Evolutionary conservation across 257 asterid species (phyloP).

Genomic region (Mitragyna speciosa): DNA sequence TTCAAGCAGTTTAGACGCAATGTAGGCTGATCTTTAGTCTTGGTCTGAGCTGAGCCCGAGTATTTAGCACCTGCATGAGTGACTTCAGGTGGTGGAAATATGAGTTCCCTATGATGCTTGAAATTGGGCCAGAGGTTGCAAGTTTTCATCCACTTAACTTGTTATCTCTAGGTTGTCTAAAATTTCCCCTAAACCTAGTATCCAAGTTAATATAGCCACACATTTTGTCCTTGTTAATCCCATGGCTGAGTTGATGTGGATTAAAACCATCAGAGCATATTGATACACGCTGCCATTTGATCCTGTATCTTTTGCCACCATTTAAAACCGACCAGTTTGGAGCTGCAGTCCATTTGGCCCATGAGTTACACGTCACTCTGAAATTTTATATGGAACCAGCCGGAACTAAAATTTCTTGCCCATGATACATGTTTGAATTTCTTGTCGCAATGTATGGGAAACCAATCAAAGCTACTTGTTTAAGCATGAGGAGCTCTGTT

Average conservation of each 20-base stretch:
- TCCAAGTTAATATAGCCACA: not conserved
- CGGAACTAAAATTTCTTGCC: not conserved
- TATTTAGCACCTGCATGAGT: too few relatives aligned
- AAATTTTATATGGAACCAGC: not conserved
- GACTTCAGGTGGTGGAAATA: too few relatives aligned
- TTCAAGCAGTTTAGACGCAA: too few relatives aligned
- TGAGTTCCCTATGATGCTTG: too few relatives aligned
- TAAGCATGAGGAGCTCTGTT: not conserved
- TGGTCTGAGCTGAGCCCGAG: too few relatives aligned
- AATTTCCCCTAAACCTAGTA: not conserved
- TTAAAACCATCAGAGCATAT: not conserved
- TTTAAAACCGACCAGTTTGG: not conserved
- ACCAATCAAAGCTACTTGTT: conserved; percentile 1
- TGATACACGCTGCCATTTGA: not conserved
- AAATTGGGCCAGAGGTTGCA: too few relatives aligned
- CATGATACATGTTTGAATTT: not conserved
- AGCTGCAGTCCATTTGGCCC: conserved; percentile 5
- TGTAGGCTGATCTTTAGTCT: too few relatives aligned
- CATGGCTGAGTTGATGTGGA: not conserved
- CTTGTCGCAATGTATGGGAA: not conserved
- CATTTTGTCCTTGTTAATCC: not conserved
- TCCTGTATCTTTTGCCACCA: not conserved
- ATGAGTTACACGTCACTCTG: not conserved
- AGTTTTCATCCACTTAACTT: too few relatives aligned
- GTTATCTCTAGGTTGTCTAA: not conserved